Percentiles rank a stretch among this genome's conserved stretches.
These are phyloP conservation scores for Kwoniella newhampshirensis DNA, from an alignment of 768 basidiomycete species.

Conservation along the genomic window DNA sequence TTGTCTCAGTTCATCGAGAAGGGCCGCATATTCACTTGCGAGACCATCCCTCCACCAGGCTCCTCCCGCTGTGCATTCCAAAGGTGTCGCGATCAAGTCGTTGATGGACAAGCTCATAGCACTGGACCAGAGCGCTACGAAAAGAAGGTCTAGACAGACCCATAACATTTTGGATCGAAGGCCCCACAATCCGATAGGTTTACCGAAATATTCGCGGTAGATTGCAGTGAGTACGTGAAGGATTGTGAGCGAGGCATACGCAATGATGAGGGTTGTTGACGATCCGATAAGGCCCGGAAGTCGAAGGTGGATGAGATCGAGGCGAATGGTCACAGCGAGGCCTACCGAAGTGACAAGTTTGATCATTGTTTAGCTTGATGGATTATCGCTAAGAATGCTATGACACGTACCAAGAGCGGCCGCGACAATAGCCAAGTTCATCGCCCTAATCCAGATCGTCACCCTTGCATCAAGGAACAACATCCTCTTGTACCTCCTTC, in stretches of 20 bases:
- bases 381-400: neutral
- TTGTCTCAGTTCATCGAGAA: constrained; percentile 17
- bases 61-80: constrained; percentile 37
- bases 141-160: constrained; percentile 52
- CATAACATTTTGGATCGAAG: constrained; percentile 53
- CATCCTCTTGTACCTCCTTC: constrained; percentile 23
- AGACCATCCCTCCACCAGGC: constrained; percentile 48
- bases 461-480: constrained; percentile 44
- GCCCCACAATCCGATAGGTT: constrained; percentile 53
- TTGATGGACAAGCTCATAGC: constrained; percentile 44
- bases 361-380: neutral
- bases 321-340: constrained; percentile 30
- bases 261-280: constrained; percentile 48
- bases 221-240: constrained; percentile 48
- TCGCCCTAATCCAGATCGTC: constrained; percentile 36
- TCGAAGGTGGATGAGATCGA: constrained; percentile 25
- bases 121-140: constrained; percentile 51
- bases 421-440: constrained; percentile 35
- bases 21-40: constrained; percentile 17
- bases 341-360: constrained; percentile 15
- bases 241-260: constrained; percentile 43
- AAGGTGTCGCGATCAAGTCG: constrained; percentile 50
- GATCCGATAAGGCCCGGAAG: constrained; percentile 47
- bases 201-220: constrained; percentile 51
- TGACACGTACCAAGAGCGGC: constrained; percentile 23